Base-by-base conservation (phyloP, 148 eudicot genomes). In the Heliosperma pusillum region DNA sequence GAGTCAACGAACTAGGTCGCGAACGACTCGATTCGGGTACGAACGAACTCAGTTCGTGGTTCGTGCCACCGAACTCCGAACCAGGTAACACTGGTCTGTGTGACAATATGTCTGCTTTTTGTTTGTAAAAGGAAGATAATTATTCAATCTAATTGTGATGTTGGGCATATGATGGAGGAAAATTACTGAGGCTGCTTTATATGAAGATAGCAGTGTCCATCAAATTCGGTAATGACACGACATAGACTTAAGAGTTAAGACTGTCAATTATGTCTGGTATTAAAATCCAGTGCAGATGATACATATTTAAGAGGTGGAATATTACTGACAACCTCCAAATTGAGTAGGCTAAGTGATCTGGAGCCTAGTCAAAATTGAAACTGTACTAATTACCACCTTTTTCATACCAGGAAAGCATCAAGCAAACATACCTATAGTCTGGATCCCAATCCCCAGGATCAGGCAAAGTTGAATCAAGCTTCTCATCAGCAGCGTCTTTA, bases 381-480 rank as follows among this genome's bases (percentile, higher is more conserved):
- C 29, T 24, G 13, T 9, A 61, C 16, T 12, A 25, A 61, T 61
- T 26, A 9, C 66, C 33, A 29, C 17, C 25, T 33, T 66, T 33
- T 58, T 17, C 29, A 60, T 22, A 40, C 59, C 60, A 60, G 45
- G 22, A 29, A 80, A 36, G 69, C 25, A 72, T 5, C 55, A 70
- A 70, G 22, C 50, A 25, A 4, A 75, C 81, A 82, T 88, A 95
- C 99, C 97, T 92, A 80, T 92, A 95, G 81, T 95, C 89, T 74
- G 99, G 99, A 86, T 95, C 99, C 99, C 99, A 95, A 78, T 95
- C 97, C 59, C 89, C 94, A 59, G 99, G 99, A 86, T 89, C 97
- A 79, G 96, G 97, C 71, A 86, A 79, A 52, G 77, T 69, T 25
- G 85, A 71, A 78, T 87, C 97, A 60, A 73, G 84, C 74, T 86